Percentiles rank a stretch among this genome's conserved stretches.
These are phyloP conservation scores for Aphanomyces astaci DNA, from an alignment of 352 stramenopile genomes.

Conservation along the genomic window DNA sequence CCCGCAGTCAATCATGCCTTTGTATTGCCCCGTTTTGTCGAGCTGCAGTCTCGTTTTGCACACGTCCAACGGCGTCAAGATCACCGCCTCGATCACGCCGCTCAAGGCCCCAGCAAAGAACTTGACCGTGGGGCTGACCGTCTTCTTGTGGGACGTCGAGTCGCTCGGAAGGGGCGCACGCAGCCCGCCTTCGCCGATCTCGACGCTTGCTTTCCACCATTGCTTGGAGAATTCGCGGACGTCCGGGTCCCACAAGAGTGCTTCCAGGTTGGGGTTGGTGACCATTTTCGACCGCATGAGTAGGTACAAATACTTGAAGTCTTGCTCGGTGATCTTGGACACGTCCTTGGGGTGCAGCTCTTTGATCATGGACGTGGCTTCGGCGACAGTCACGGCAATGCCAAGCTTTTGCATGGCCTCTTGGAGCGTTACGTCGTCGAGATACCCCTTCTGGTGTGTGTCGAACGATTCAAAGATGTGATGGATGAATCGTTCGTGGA, in stretches of 20 bases:
- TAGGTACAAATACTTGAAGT: constrained; percentile 81
- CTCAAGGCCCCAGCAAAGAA: constrained; percentile 79
- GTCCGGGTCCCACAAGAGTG: constrained; percentile 70
- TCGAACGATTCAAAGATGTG: constrained; percentile 72
- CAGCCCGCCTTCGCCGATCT: constrained; percentile 63
- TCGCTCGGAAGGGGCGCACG: constrained; percentile 46
- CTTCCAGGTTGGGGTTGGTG: constrained; percentile 55
- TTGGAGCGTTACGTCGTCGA: constrained; percentile 60
- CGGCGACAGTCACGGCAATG: constrained; percentile 56
- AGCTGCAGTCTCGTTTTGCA: constrained; percentile 86
- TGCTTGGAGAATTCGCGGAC: constrained; percentile 80
- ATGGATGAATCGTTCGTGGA: constrained; percentile 69
- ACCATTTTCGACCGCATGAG: constrained; percentile 72
- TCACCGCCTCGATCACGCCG: constrained; percentile 76
- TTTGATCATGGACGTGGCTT: constrained; percentile 72
- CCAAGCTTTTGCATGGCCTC: constrained; percentile 54
- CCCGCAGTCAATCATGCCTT: constrained; percentile 76
- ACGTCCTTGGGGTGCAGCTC: constrained; percentile 57
- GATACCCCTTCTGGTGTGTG: constrained; percentile 51
- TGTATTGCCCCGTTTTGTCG: constrained; percentile 80
- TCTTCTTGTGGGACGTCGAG: constrained; percentile 44
- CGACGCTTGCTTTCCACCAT: constrained; percentile 81
- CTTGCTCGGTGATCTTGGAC: constrained; percentile 55
- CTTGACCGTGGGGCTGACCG: constrained; percentile 56
- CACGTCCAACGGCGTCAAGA: constrained; percentile 81